phyloP scores from a whole-genome alignment of 2,329 filamentous ascomycete genomes.

The Ceratocystis albifundus region DNA sequence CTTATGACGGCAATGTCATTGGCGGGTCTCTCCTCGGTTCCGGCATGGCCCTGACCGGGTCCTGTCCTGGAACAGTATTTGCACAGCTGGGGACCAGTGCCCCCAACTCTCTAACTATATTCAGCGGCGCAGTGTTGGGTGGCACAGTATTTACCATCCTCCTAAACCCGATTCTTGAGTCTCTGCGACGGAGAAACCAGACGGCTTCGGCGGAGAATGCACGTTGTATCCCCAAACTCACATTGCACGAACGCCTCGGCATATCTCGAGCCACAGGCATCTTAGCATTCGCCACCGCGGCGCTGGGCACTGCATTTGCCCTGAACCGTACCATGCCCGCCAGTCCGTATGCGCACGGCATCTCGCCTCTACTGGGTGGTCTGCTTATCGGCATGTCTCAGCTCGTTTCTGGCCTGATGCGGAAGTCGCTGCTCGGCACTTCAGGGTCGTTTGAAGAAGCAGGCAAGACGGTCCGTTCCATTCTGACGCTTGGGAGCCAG shows the following conservation, averaged over 20 bases:
- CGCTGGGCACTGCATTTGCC: constrained; percentile 32
- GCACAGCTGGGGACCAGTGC: constrained; percentile 47
- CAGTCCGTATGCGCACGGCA: constrained; percentile 29
- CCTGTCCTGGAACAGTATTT: constrained; percentile 54
- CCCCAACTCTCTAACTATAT: constrained; percentile 39
- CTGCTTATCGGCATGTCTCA: constrained; percentile 48
- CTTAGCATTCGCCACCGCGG: constrained; percentile 35
- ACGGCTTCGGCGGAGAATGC: constrained; percentile 14
- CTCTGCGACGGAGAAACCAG: neutral
- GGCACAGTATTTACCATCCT: constrained; percentile 43
- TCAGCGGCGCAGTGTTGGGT: constrained; percentile 44
- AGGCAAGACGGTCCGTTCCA: constrained; percentile 43
- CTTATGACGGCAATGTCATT: constrained; percentile 53
- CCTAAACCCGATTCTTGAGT: constrained; percentile 29
- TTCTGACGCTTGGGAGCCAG: constrained; percentile 29
- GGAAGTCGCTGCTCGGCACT: constrained; percentile 46
- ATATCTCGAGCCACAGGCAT: constrained; percentile 32
- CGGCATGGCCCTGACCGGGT: constrained; percentile 55
- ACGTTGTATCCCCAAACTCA: constrained; percentile 25
- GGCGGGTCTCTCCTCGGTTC: constrained; percentile 50
- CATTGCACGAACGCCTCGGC: constrained; percentile 34
- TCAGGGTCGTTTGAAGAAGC: constrained; percentile 51
- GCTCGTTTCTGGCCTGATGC: constrained; percentile 42
- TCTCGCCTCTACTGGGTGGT: constrained; percentile 44
- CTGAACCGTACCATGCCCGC: constrained; percentile 30